Percentiles rank a stretch among this genome's conserved stretches.
Evolutionary conservation across 2,329 filamentous ascomycete species (phyloP).

Genomic region (Phialemonium atrogriseum): DNA sequence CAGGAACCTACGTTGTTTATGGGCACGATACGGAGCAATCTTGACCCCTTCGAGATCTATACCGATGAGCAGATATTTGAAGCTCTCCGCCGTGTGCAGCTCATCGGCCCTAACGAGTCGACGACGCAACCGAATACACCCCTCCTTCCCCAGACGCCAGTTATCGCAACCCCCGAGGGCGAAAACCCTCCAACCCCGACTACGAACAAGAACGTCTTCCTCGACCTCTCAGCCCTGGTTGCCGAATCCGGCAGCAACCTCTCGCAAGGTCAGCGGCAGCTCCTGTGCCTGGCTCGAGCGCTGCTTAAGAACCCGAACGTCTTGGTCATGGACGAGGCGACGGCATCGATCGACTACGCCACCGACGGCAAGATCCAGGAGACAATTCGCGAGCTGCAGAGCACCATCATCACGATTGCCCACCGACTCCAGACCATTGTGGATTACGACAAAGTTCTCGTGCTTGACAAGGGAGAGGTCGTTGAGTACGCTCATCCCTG

Average conservation of each 20-base stretch:
- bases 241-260: constrained; percentile 89
- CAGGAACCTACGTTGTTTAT: constrained; percentile 94
- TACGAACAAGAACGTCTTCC: constrained; percentile 92
- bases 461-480: constrained; percentile 81
- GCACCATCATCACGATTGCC: constrained; percentile 94
- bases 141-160: constrained; percentile 10
- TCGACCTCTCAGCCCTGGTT: constrained; percentile 74
- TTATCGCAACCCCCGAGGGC: constrained; percentile 3
- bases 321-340: constrained; percentile 98
- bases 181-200: constrained; percentile 27
- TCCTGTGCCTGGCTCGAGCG: constrained; percentile 86
- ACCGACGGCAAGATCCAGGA: constrained; percentile 95
- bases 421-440: constrained; percentile 94
- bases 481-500: constrained; percentile 89
- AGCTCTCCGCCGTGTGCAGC: constrained; percentile 77
- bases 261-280: constrained; percentile 91
- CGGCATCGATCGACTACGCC: constrained; percentile 92
- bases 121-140: constrained; percentile 19
- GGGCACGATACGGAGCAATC: constrained; percentile 82
- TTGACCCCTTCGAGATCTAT: constrained; percentile 86
- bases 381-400: constrained; percentile 85
- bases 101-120: constrained; percentile 58
- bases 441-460: constrained; percentile 95
- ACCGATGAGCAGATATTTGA: constrained; percentile 86
- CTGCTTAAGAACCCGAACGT: constrained; percentile 87